Conservation (phyloP, 352 stramenopile genomes). For the Phytophthora kernoviae region DNA sequence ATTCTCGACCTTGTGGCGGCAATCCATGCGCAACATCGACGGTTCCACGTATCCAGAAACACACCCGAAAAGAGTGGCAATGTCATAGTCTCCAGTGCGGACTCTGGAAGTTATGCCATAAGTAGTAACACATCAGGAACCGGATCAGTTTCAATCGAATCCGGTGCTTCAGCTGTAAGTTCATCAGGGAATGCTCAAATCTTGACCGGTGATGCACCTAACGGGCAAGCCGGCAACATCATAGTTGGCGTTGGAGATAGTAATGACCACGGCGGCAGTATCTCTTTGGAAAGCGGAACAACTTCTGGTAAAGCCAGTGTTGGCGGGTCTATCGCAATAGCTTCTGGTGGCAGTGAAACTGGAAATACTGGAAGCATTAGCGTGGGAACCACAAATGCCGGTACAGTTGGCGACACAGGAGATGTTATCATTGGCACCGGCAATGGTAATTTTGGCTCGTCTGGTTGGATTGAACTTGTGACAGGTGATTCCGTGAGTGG, state of each 20-base stretch:
- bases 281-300: slow-evolving; percentile 30
- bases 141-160: slow-evolving; percentile 32
- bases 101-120: slow-evolving; percentile 25
- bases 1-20: slow-evolving; percentile 84
- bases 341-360: slow-evolving; percentile 19
- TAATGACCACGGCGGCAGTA: slow-evolving; percentile 23
- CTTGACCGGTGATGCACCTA: slow-evolving; percentile 27
- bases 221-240: slow-evolving; percentile 29
- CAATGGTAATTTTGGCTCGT: slow-evolving; percentile 14
- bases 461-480: slow-evolving; percentile 18
- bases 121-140: slow-evolving; percentile 14
- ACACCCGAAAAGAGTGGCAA: slow-evolving; percentile 35
- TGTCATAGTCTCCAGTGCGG: slow-evolving; percentile 38
- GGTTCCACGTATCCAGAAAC: slow-evolving; percentile 39
- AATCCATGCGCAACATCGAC: slow-evolving; percentile 69
- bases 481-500: slow-evolving; percentile 13
- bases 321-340: slow-evolving; percentile 25
- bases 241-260: slow-evolving; percentile 30
- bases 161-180: slow-evolving; percentile 16
- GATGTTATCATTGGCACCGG: slow-evolving; percentile 21
- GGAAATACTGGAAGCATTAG: slow-evolving; percentile 22
- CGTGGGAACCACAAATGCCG: slow-evolving; percentile 14
- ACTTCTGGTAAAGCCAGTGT: slow-evolving; percentile 14
- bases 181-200: slow-evolving; percentile 32
- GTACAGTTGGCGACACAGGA: slow-evolving; percentile 11